Evolutionary conservation across 1,284 basidiomycete genomes (phyloP), one percentile per base, ranked within the genome.

Genomic region (Papiliotrema nemorosa): DNA sequence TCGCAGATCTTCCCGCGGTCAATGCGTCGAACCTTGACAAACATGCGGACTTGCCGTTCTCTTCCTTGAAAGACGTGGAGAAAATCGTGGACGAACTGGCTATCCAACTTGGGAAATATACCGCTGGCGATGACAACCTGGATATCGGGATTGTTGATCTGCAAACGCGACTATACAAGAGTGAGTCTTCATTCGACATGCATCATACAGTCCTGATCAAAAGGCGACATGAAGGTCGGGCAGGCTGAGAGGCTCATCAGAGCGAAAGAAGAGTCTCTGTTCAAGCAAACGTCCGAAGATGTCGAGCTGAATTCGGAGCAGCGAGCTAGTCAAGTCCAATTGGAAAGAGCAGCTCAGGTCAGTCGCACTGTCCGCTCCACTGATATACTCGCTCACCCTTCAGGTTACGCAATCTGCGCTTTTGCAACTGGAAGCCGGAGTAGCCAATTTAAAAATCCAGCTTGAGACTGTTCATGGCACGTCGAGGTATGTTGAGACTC

Each of bases 291-390:
- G 53, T 72, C 79, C 40, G 69, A 76, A 34, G 69, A 78, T 12
- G 69, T 75, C 31, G 77, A 79, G 54, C 72, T 80, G 0, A 77
- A 76, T 16, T 77, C 79, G 0, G 77, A 79, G 55, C 79, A 80
- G 52, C 59, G 71, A 12, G 75, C 76, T 40, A 78, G 74, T 45
- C 79, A 78, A 58, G 57, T 63, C 39, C 66, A 69, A 41, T 66
- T 81, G 26, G 69, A 77, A 16, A 22, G 38, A 31, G 5, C 29
- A 14, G 12, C 29, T 5, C 33, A 47, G 35, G 45, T 38, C 24
- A 5, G 45, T 25, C 36, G n/a, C n/a, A n/a, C n/a, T n/a, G n/a
- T n/a, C n/a, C n/a, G n/a, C n/a, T n/a, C n/a, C n/a, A n/a, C n/a
- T n/a, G n/a, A n/a, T n/a, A n/a, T n/a, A n/a, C n/a, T n/a, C n/a